Evolutionary conservation across 345 rosid genomes (phyloP).

Genomic region (Melaleuca alternifolia): DNA sequence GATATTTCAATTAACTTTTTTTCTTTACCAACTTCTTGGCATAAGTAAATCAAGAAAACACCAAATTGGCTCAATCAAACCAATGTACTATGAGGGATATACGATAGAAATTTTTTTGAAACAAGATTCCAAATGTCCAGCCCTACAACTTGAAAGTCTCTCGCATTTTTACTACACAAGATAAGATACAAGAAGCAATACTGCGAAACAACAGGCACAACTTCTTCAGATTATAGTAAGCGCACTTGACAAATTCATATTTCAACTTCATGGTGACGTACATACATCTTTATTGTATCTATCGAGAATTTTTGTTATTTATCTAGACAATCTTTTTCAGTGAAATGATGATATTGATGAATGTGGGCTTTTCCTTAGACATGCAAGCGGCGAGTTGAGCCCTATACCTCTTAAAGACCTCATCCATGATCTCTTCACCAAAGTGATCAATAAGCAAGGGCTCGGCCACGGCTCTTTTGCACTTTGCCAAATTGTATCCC

Average conservation of each 20-base stretch:
- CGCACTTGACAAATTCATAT: neutral
- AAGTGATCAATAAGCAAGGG: constrained; percentile 36
- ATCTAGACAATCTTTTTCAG: neutral
- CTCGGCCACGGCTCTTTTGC: constrained; percentile 43
- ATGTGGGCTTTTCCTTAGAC: neutral
- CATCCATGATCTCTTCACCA: constrained; percentile 14
- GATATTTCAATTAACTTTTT: too few species aligned
- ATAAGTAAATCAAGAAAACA: too few species aligned
- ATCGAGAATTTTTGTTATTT: neutral
- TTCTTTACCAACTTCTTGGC: too few species aligned
- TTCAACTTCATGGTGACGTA: neutral
- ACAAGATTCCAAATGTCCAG: neutral
- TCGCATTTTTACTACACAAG: neutral
- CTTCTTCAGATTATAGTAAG: neutral
- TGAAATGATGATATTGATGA: constrained; percentile 3
- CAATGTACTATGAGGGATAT: too few species aligned
- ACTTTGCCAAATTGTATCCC: constrained; percentile 19
- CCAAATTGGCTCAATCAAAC: too few species aligned
- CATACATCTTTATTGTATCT: neutral
- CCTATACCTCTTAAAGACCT: constrained; percentile 8
- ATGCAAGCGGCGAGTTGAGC: neutral
- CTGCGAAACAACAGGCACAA: neutral
- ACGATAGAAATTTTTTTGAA: neutral
- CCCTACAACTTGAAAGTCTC: neutral
- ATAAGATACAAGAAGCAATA: neutral